Evolutionary conservation across 164 flowering plant species (phyloP).

Genomic region (grape (Vitis vinifera)): DNA sequence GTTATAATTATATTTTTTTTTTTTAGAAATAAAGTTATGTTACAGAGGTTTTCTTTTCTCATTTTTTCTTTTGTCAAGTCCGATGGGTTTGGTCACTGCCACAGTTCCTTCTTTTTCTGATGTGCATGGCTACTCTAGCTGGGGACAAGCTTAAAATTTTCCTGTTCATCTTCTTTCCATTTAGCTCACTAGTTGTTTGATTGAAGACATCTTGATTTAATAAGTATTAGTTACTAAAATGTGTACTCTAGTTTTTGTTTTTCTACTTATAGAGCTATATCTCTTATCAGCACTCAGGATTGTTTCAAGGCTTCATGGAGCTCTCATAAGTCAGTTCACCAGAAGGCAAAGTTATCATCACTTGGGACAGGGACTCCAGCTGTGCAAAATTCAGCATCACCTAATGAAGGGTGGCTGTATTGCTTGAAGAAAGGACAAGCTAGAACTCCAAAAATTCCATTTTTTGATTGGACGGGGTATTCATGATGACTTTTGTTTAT

Average conservation of each 20-base stretch:
- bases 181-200: not conserved
- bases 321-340: conserved; percentile 83
- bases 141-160: too few relatives aligned
- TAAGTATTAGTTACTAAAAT: not conserved
- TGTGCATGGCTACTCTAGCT: too few relatives aligned
- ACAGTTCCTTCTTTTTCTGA: too few relatives aligned
- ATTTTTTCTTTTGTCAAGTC: too few relatives aligned
- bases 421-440: conserved; percentile 85
- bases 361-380: conserved; percentile 25
- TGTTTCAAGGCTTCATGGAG: conserved; percentile 98
- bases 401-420: conserved; percentile 74
- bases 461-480: conserved; percentile 98
- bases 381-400: conserved; percentile 38
- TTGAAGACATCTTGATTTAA: not conserved
- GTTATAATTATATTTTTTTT: too few relatives aligned
- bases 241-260: not conserved
- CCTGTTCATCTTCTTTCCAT: not conserved
- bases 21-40: too few relatives aligned
- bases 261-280: not conserved
- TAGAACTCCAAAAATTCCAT: conserved; percentile 71
- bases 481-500: conserved; percentile 9
- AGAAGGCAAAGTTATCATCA: conserved; percentile 57
- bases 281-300: conserved; percentile 73
- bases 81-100: too few relatives aligned
- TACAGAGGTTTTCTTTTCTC: too few relatives aligned